Percentiles rank a stretch among this genome's conserved stretches.
These are phyloP conservation scores for Lantana camara DNA, from an alignment of 257 asterid species.

Conservation along the genomic window DNA sequence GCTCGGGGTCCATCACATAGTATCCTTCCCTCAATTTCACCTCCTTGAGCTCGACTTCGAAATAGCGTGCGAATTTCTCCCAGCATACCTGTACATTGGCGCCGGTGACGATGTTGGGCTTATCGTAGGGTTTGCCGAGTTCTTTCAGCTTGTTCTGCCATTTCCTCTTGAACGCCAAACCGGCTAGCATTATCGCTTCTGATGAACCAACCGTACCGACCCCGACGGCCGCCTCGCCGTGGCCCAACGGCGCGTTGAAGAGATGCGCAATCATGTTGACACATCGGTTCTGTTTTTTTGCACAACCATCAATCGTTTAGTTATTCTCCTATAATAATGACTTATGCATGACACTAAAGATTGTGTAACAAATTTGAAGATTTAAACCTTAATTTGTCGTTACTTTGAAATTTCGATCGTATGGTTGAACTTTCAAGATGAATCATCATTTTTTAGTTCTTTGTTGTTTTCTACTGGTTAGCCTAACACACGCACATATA, in stretches of 20 bases:
- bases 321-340: neutral
- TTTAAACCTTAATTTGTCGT: too few relatives aligned
- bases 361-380: too few relatives aligned
- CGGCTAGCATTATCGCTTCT: conserved; percentile 97
- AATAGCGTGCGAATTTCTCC: conserved; percentile 92
- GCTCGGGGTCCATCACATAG: conserved; percentile 89
- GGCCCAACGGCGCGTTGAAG: conserved; percentile 82
- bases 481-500: too few relatives aligned
- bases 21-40: conserved; percentile 79
- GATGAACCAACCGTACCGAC: conserved; percentile 95
- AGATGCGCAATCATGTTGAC: conserved; percentile 92
- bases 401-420: too few relatives aligned
- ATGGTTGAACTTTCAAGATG: too few relatives aligned
- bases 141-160: conserved; percentile 93
- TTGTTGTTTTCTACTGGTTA: too few relatives aligned
- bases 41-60: conserved; percentile 89
- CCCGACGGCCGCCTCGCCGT: conserved; percentile 79
- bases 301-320: neutral
- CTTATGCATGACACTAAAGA: too few relatives aligned
- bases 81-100: conserved; percentile 96
- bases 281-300: conserved; percentile 66
- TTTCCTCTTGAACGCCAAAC: conserved; percentile 81
- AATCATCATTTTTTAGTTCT: too few relatives aligned
- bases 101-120: conserved; percentile 90
- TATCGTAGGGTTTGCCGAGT: conserved; percentile 74